Evolutionary conservation across 2,329 filamentous ascomycete genomes (phyloP).

Genomic region (Reticulascus tulasneorum): DNA sequence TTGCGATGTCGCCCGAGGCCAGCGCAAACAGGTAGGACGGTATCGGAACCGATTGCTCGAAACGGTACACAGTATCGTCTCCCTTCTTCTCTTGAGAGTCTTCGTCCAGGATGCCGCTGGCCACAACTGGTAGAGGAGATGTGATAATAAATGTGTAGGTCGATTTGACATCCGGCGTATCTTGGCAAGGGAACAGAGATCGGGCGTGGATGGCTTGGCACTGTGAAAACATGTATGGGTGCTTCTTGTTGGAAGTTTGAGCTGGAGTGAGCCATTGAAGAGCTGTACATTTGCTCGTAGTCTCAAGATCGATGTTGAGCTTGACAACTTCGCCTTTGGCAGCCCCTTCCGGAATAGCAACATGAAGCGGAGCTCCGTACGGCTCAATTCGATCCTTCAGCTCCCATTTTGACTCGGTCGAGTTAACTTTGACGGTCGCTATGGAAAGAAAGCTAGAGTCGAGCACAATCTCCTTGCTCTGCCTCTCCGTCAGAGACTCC

Average conservation of each 20-base stretch:
- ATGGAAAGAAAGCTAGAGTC: constrained; percentile 85
- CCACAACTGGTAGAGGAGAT: constrained; percentile 84
- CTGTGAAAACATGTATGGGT: constrained; percentile 97
- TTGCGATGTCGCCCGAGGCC: constrained; percentile 78
- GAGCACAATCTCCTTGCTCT: constrained; percentile 74
- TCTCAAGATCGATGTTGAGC: constrained; percentile 67
- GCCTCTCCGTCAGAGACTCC: constrained; percentile 69
- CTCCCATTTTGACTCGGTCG: constrained; percentile 60
- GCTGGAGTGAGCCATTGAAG: constrained; percentile 92
- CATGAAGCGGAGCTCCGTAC: constrained; percentile 67
- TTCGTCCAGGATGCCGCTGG: constrained; percentile 68
- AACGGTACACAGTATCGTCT: constrained; percentile 68
- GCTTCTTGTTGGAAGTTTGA: constrained; percentile 92
- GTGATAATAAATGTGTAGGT: constrained; percentile 86
- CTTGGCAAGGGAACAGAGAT: constrained; percentile 93
- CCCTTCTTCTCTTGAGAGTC: constrained; percentile 48
- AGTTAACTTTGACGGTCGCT: constrained; percentile 65
- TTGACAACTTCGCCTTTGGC: constrained; percentile 49
- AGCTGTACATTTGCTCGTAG: constrained; percentile 84
- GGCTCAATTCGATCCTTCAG: constrained; percentile 68
- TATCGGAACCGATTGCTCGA: constrained; percentile 88
- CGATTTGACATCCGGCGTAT: constrained; percentile 96
- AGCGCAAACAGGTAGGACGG: constrained; percentile 94
- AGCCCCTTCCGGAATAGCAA: constrained; percentile 54
- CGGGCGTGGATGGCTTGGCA: constrained; percentile 95